Conservation (phyloP, 2,329 filamentous ascomycete genomes). For the Cryphonectria japonica region DNA sequence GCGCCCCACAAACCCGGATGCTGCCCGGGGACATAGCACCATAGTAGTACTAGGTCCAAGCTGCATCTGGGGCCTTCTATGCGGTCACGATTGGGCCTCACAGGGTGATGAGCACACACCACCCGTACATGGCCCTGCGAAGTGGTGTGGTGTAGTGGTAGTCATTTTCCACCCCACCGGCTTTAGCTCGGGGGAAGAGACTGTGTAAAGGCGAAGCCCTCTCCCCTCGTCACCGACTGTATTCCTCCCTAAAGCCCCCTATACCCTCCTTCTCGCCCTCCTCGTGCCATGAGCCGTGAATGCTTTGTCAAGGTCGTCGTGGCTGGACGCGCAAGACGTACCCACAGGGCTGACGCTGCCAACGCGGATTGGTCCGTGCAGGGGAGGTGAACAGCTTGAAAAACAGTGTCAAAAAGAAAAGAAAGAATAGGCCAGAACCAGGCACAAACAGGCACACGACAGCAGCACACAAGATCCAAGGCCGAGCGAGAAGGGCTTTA, state of each 20-base stretch:
- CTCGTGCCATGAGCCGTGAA: background rate
- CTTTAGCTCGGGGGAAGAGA: constrained; percentile 3
- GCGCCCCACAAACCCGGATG: background rate
- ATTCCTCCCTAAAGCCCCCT: background rate
- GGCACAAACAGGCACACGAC: background rate
- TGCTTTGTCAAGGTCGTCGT: background rate
- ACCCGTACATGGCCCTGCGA: background rate
- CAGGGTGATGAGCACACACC: background rate
- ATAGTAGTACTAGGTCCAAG: background rate
- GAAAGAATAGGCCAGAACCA: background rate
- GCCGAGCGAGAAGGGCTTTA: background rate
- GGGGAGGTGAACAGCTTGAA: background rate
- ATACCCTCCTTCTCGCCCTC: background rate
- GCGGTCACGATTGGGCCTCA: background rate
- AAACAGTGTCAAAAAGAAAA: background rate
- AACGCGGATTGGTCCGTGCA: background rate
- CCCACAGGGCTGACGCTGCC: constrained; percentile 8
- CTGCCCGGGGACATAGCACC: background rate
- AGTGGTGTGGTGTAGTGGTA: background rate
- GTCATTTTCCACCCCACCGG: background rate
- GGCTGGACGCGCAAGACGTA: constrained; percentile 6
- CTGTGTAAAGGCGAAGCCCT: background rate
- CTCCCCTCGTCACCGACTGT: background rate
- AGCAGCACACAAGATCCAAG: background rate
- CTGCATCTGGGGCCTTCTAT: background rate